Conservation (phyloP, 768 basidiomycete genomes). For the Cyathus striatus region DNA sequence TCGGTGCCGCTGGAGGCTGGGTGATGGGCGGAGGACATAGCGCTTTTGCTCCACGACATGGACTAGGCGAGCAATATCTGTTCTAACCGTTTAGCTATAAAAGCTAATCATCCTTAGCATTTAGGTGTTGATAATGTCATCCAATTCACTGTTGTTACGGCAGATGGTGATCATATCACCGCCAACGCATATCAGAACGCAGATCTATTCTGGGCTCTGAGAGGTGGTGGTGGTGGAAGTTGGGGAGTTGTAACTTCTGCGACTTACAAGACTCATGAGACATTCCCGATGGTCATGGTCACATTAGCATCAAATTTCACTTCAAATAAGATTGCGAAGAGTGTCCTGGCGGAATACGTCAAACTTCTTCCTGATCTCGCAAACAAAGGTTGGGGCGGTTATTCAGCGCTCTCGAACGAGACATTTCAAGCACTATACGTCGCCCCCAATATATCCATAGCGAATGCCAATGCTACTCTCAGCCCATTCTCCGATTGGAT, state of each 20-base stretch:
- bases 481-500: slow-evolving; percentile 24
- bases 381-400: slow-evolving; percentile 42
- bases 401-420: slow-evolving; percentile 12
- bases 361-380: slow-evolving; percentile 28
- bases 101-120: background rate
- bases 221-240: slow-evolving; percentile 46
- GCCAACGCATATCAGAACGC: slow-evolving; percentile 33
- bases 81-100: background rate
- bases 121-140: slow-evolving; percentile 43
- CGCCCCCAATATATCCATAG: slow-evolving; percentile 28
- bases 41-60: slow-evolving; percentile 29
- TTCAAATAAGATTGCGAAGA: slow-evolving; percentile 17
- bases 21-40: slow-evolving; percentile 43
- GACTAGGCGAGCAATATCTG: slow-evolving; percentile 27
- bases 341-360: slow-evolving; percentile 27
- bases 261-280: slow-evolving; percentile 39
- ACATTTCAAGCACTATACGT: slow-evolving; percentile 18
- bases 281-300: slow-evolving; percentile 23
- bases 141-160: slow-evolving; percentile 38
- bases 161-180: slow-evolving; percentile 31
- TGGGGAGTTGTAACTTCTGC: slow-evolving; percentile 42
- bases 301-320: slow-evolving; percentile 24
- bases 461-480: slow-evolving; percentile 26
- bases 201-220: slow-evolving; percentile 50
- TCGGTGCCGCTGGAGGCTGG: slow-evolving; percentile 47